Base-by-base conservation (phyloP, 2,329 filamentous ascomycete genomes). In the Colletotrichum cordylinicola region DNA sequence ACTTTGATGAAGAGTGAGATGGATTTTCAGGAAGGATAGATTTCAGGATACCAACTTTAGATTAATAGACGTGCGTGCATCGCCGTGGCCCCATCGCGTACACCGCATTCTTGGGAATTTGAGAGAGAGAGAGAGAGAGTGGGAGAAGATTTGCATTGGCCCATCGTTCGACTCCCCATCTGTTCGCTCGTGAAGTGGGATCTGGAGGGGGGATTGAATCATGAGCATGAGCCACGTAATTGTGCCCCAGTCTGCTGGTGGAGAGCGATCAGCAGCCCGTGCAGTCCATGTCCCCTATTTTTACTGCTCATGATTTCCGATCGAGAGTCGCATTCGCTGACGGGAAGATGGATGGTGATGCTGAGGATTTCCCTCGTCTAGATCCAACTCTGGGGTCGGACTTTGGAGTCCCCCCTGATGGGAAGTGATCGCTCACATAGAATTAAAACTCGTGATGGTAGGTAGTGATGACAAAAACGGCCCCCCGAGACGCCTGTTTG, bases 1-100 rank as follows among this genome's bases (percentile, higher is more conserved):
- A 80, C 21, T 84, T 81, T 76, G 81, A 82, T 27, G 82, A 84
- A 52, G 74, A 77, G 65, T 77, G 72, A 60, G 75, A 73, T 18
- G 6, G n/a, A 39, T 24, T 24, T 24, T 48, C 39, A 48, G 39
- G 39, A 48, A 12, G n/a, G 39, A 48, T 27, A 27, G 24, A 27
- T 27, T 9, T 52, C 43, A 52, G 69, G 33, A 52, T 37, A 18
- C n/a, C 58, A 43, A 43, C 7, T 27, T 58, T 27, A 31, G 12
- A 55, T n/a, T 31, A 37, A 24, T 35, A 56, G 61, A 29, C 13
- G 13, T 64, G 61, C 13, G 13, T 64, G 61, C 33, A 18, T 64
- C n/a, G 33, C 33, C 13, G 10, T 60, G 70, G n/a, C 43, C n/a
- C 43, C n/a, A 35, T 68, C 62, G 35, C 16, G 48, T 48, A 37